Base-by-base conservation (phyloP, 2,329 filamentous ascomycete species). In the Alternaria rosae region DNA sequence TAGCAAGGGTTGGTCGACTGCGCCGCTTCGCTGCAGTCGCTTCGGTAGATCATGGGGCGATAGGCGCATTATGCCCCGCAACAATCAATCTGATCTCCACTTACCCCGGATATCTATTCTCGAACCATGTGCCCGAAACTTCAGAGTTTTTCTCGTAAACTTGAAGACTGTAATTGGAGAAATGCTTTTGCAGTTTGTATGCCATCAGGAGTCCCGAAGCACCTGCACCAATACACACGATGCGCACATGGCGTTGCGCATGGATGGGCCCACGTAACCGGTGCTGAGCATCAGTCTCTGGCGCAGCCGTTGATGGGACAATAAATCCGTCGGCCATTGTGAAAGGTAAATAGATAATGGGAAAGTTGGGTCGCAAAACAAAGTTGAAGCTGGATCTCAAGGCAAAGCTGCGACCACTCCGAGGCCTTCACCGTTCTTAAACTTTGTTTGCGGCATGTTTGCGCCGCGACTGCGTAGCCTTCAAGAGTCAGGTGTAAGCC, bases 41-140 rank as follows among this genome's bases (percentile, higher is more conserved):
- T 28, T 59, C 43, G 43, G 51, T 43, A 26, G 15, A 51, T 47
- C n/a, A 45, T 43, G 57, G 57, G 57, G 61, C 44, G 25, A 52
- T 12, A 26, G 25, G 17, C 32, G 41, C 48, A 35, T 52, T 25
- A 32, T 20, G 47, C 53, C 47, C 51, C 51, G 42, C 53, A 51
- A 21, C 30, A 26, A 63, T 20, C 28, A 42, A 20, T 15, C 56
- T 38, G 51, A 54, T 28, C 30, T 20, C 28, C 21, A 72, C 76
- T 59, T 72, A 78, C 70, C 79, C 78, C n/a, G 79, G 78, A 63
- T 81, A 81, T 64, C 76, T 75, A 70, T 86, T 86, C 69, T 86
- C 84, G 43, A 74, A 84, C 85, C 84, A 86, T 4, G 85, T 86
- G 6, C 85, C 85, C 2, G 78, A 77, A 1, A 85, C 73, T 43